Base-by-base conservation (phyloP, 345 rosid species). In the Anacardium occidentale region DNA sequence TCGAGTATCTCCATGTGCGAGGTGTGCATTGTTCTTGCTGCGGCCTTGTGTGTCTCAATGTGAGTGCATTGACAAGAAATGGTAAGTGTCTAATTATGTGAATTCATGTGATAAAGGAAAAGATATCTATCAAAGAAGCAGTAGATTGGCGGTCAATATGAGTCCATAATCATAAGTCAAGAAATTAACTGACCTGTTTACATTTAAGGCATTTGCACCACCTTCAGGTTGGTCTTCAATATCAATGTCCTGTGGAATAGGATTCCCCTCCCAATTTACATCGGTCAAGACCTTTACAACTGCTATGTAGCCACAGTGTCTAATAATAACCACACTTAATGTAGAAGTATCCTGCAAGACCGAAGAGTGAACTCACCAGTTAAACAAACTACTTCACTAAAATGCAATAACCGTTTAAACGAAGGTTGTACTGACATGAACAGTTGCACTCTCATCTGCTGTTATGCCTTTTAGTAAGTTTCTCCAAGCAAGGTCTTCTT, bases 391-490 rank as follows among this genome's bases (percentile, higher is more conserved):
- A 64, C 71, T 69, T 67, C 61, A 68, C 57, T 72, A 68, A 78
- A 60, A 62, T 29, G 63, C 7, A 52, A 62, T 48, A 78, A 78
- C 48, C 54, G 82, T 29, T 67, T 20, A 47, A 37, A 82, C 74
- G 17, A 68, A 75, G 25, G 42, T 40, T 62, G 60, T 29, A 83
- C 90, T 88, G 77, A 94, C 98, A 75, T 89, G 98, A 87, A 92
- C 89, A 59, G 94, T 85, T 37, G 94, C 98, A 83, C 92, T 94
- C 81, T 94, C 99, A 73, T 94, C 96, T 50, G 98, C 97, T 73
- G 99, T 94, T 77, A 94, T 77, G 80, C 98, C 99, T 84, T 92
- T 94, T 45, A 92, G 89, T 80, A 94, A 86, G 83, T 94, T 94
- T 68, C 92, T 83, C 66, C 66, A 82, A 40, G 91, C 79, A 64